Evolutionary conservation across 441 rosid genomes (phyloP).

Genomic region (Corymbia citriodora): DNA sequence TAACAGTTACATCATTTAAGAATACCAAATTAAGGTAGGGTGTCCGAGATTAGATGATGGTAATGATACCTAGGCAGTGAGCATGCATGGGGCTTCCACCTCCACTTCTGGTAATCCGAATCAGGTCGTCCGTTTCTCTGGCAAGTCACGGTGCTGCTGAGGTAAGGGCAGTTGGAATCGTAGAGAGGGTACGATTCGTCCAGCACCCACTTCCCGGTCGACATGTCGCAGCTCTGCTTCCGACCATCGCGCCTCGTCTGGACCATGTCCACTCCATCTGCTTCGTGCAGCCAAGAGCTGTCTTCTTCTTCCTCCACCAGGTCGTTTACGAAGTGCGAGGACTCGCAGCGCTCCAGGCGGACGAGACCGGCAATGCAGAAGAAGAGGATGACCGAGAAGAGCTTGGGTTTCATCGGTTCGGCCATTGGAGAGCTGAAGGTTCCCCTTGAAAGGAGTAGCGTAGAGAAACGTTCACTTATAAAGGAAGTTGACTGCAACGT

Average conservation of each 20-base stretch:
- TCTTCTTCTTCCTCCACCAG: constrained; percentile 19
- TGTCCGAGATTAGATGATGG: not conserved
- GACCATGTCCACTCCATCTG: constrained; percentile 29
- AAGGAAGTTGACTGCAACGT: not conserved
- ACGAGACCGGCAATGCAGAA: constrained; percentile 4
- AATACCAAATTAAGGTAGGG: not conserved
- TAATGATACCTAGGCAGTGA: constrained; percentile 62
- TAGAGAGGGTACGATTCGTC: constrained; percentile 80
- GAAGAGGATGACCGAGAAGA: constrained; percentile 6
- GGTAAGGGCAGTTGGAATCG: constrained; percentile 74
- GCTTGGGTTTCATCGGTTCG: not conserved
- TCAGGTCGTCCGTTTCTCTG: constrained; percentile 90
- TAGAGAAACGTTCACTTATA: not conserved
- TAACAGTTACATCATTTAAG: not conserved
- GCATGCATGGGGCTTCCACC: constrained; percentile 76
- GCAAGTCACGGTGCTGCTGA: constrained; percentile 70
- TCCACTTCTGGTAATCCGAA: constrained; percentile 85
- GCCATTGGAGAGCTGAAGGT: constrained; percentile 21
- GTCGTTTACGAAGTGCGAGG: constrained; percentile 19
- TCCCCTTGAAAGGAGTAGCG: not conserved
- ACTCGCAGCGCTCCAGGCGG: constrained; percentile 27
- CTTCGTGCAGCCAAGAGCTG: constrained; percentile 35
- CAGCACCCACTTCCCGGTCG: constrained; percentile 70
- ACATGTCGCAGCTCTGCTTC: constrained; percentile 44
- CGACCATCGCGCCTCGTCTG: constrained; percentile 37